These are phyloP conservation scores for Stemphylium vesicarium DNA, from an alignment of 2,329 filamentous ascomycete species.

Conservation along the genomic window DNA sequence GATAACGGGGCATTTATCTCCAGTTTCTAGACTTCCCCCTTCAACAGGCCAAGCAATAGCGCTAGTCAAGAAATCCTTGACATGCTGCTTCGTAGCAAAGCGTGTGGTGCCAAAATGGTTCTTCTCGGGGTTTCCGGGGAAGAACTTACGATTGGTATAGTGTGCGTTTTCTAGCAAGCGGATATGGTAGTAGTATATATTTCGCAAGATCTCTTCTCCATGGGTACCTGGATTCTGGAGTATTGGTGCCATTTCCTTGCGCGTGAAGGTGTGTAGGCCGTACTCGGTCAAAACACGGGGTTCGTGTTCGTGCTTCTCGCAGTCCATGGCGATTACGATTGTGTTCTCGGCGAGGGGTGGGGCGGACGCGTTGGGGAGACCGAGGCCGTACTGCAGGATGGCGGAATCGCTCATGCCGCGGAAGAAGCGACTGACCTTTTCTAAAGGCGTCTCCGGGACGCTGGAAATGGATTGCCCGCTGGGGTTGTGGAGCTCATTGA, in stretches of 20 bases:
- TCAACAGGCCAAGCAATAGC: neutral
- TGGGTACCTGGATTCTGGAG: neutral
- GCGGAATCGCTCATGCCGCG: neutral
- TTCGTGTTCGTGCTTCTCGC: neutral
- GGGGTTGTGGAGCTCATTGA: no score
- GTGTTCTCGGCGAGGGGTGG: neutral
- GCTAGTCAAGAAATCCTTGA: neutral
- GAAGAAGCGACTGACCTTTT: neutral
- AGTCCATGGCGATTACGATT: neutral
- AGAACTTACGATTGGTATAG: neutral
- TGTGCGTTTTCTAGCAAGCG: neutral
- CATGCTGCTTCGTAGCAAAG: slow-evolving; percentile 2
- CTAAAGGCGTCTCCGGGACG: neutral
- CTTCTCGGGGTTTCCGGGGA: slow-evolving; percentile 8
- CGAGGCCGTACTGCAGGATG: neutral
- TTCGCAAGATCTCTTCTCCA: neutral
- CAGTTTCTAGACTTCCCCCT: neutral
- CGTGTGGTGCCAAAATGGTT: slow-evolving; percentile 11
- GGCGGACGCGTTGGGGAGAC: neutral
- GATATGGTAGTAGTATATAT: neutral
- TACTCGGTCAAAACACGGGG: neutral
- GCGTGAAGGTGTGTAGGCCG: neutral
- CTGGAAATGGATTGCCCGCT: neutral
- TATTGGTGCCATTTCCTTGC: neutral
- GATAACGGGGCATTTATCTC: slow-evolving; percentile 1